Percentiles rank a stretch among this genome's conserved stretches.
phyloP scores from a whole-genome alignment of 441 rosid species.

The Adansonia madagascariensis region DNA sequence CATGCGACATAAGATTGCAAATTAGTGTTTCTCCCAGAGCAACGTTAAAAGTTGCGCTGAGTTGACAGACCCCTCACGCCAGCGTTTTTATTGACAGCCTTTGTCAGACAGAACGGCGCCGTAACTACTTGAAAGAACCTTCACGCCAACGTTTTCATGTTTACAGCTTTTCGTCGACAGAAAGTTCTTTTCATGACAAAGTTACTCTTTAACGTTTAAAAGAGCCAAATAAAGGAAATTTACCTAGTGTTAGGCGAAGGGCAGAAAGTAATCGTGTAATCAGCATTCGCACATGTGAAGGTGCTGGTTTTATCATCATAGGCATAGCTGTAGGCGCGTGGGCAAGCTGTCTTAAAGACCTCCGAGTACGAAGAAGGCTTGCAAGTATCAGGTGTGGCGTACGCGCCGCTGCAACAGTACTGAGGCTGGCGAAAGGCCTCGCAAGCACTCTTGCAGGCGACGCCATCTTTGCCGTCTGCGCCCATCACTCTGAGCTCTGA shows the following conservation, averaged over 20 bases:
- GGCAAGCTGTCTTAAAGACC: slow-evolving; percentile 79
- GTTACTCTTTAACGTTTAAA: slow-evolving; percentile 18
- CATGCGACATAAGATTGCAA: not conserved
- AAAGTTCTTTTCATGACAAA: not conserved
- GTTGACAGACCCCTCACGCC: not conserved
- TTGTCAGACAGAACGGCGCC: not conserved
- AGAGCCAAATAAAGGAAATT: not conserved
- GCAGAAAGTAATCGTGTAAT: slow-evolving; percentile 77
- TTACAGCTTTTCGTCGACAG: not conserved
- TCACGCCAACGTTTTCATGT: slow-evolving; percentile 25
- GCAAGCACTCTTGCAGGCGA: slow-evolving; percentile 93
- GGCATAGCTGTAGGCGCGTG: slow-evolving; percentile 89
- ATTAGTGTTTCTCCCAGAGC: not conserved
- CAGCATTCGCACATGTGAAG: slow-evolving; percentile 76
- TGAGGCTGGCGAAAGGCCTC: slow-evolving; percentile 74
- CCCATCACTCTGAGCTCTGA: slow-evolving; percentile 66
- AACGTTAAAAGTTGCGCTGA: not conserved
- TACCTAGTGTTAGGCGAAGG: slow-evolving; percentile 77
- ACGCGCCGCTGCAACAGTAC: slow-evolving; percentile 84
- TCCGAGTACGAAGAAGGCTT: slow-evolving; percentile 72
- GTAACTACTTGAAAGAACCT: no score
- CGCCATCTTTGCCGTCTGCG: slow-evolving; percentile 38
- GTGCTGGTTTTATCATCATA: slow-evolving; percentile 84
- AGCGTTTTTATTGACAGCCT: not conserved
- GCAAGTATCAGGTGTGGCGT: slow-evolving; percentile 68